Base-by-base conservation (phyloP, 2,329 filamentous ascomycete species). In the Colletotrichum falcatum region DNA sequence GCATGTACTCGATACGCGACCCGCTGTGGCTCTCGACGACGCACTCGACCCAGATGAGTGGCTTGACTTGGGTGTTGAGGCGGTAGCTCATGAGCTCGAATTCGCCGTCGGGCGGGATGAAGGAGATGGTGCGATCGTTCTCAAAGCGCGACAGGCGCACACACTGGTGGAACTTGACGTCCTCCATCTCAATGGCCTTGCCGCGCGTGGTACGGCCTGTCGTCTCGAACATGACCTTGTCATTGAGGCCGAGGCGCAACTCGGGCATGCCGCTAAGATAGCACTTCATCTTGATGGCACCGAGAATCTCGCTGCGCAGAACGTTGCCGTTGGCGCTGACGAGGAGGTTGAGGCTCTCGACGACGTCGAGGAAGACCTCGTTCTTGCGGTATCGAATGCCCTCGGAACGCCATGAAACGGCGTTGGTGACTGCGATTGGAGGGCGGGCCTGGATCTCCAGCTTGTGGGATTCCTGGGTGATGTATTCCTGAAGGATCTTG, bases 41-140 rank as follows among this genome's bases (percentile, higher is more conserved):
- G 79, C 95, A 98, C 82, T 99, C 96, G 23, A 99, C 96, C 96
- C 96, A 99, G 77, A 99, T 98, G 72, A 99, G 84, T 11, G 96
- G 96, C 84, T 99, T 99, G 75, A 99, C 96, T 81, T 98, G 95
- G 23, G 96, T 99, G 83, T 99, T 99, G 75, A 99, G 86, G 5
- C 96, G 95, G 84, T 99, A 99, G 75, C 94, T 97, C 96, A 99
- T 99, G 76, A 99, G 89, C 85, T 99, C 96, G 79, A 99, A 99
- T 81, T 99, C 96, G 79, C 96, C 96, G 79, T 99, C 96, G 14
- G 96, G 96, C 1, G 96, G 96, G 76, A 99, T 98, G 82, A 99
- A 99, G 79, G 94, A 97, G 83, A 99, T 99, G 46, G 96, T 99
- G 71, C 96, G 88, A 85, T 99, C 96, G 82, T 98, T 99, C 82